A percentile compares a stretch with the other conserved stretches of the same genome.
phyloP scores from a whole-genome alignment of 139 green algal species.

The Asterochloris erici region DNA sequence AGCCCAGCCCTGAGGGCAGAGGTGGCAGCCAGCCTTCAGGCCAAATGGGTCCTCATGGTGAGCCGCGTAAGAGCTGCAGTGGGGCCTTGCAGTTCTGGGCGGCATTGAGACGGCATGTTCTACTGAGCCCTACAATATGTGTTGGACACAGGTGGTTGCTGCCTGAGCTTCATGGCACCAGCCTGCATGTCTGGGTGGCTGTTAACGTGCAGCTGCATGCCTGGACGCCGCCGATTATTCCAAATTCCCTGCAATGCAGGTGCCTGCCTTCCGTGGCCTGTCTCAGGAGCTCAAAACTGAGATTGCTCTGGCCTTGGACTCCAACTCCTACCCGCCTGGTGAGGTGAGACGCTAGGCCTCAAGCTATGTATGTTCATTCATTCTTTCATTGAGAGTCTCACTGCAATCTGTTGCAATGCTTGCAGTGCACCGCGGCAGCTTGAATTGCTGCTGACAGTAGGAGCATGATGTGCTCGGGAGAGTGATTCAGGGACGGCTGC shows the following conservation, averaged over 20 bases:
- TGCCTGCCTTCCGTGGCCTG: background rate
- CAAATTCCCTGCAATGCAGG: background rate
- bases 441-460: background rate
- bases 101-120: background rate
- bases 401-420: background rate
- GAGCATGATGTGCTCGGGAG: background rate
- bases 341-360: background rate
- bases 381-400: too few relatives aligned
- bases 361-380: background rate
- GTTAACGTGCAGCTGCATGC: background rate
- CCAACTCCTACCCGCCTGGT: constrained; percentile 13
- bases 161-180: background rate
- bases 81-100: background rate
- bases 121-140: background rate
- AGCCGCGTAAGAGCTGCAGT: background rate
- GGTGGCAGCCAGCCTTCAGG: constrained; percentile 13
- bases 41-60: constrained; percentile 17
- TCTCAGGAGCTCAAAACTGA: constrained; percentile 13
- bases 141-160: background rate
- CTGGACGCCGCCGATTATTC: background rate
- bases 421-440: background rate
- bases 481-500: background rate
- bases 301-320: constrained; percentile 13
- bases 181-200: background rate
- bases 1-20: constrained; percentile 7